Conservation (phyloP, 257 asterid genomes). For the Mitragyna speciosa region DNA sequence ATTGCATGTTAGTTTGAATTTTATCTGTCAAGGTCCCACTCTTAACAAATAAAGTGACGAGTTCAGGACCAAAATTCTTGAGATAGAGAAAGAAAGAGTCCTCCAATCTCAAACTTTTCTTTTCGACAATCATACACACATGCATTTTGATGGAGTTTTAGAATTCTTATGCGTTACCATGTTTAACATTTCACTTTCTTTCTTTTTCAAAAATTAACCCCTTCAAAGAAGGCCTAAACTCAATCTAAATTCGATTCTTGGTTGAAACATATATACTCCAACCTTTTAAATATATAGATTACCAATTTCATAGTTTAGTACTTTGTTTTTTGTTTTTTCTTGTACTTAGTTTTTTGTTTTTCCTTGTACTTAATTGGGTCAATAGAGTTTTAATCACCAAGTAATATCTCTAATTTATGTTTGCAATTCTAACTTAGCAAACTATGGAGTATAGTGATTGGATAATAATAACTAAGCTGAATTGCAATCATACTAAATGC, state of each 20-base stretch:
- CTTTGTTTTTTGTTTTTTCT: too few species aligned
- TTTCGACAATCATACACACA: conserved; percentile 10
- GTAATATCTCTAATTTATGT: not conserved
- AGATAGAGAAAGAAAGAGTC: not conserved
- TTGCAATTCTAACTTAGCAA: not conserved
- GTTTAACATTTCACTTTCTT: not conserved
- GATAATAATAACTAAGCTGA: too few species aligned
- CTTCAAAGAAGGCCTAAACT: not conserved
- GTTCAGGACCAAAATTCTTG: conserved; percentile 20
- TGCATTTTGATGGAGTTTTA: not conserved
- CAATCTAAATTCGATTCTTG: not conserved
- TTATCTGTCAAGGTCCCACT: conserved; percentile 48
- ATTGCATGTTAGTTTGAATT: conserved; percentile 35
- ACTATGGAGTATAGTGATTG: too few species aligned
- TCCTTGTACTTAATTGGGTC: not conserved
- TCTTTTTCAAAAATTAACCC: not conserved
- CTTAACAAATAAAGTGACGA: conserved; percentile 21
- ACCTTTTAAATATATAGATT: not conserved
- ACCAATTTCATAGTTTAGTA: not conserved
- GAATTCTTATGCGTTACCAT: not conserved
- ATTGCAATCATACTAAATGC: not conserved
- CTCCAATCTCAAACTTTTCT: not conserved
- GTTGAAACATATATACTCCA: too few species aligned
- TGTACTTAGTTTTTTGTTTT: not conserved
- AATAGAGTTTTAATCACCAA: not conserved